Evolutionary conservation across 2,329 filamentous ascomycete genomes (phyloP).

Genomic region (Ophiostoma pallidulum): DNA sequence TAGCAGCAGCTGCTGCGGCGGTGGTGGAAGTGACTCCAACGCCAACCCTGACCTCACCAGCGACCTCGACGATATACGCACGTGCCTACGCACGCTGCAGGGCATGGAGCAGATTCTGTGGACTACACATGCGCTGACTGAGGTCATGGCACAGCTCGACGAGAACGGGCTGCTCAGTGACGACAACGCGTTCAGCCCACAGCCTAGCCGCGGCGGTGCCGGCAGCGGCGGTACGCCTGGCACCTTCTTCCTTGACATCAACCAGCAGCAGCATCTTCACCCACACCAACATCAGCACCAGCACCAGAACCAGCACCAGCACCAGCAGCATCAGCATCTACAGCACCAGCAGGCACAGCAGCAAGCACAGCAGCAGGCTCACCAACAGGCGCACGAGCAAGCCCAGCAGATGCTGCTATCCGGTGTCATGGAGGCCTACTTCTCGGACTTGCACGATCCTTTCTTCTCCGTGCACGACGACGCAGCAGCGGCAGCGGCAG

Average conservation of each 20-base stretch:
- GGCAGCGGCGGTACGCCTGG: conserved; percentile 14
- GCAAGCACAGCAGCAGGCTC: too few relatives aligned
- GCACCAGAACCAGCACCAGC: neutral
- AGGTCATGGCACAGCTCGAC: conserved; percentile 21
- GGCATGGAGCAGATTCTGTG: conserved; percentile 22
- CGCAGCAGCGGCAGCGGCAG: neutral
- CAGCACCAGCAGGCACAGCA: too few relatives aligned
- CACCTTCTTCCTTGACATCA: conserved; percentile 16
- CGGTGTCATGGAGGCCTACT: conserved; percentile 17
- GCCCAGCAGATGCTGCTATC: too few relatives aligned
- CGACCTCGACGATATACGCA: conserved; percentile 13
- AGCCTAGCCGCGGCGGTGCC: too few relatives aligned
- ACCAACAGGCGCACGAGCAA: too few relatives aligned
- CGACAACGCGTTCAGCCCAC: conserved; percentile 17
- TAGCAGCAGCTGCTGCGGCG: too few relatives aligned
- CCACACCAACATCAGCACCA: too few relatives aligned
- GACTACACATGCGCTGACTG: conserved; percentile 18
- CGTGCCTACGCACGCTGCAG: conserved; percentile 18
- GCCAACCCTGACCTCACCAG: too few relatives aligned
- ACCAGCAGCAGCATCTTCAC: conserved; percentile 16
- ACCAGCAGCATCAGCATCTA: too few relatives aligned
- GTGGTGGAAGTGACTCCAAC: too few relatives aligned
- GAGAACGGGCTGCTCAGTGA: conserved; percentile 18
- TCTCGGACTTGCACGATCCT: conserved; percentile 16
- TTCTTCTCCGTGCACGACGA: conserved; percentile 14